A percentile compares a stretch with the other conserved stretches of the same genome.
phyloP scores from a whole-genome alignment of 2,329 filamentous ascomycete species.

The Fusarium ramigenum region DNA sequence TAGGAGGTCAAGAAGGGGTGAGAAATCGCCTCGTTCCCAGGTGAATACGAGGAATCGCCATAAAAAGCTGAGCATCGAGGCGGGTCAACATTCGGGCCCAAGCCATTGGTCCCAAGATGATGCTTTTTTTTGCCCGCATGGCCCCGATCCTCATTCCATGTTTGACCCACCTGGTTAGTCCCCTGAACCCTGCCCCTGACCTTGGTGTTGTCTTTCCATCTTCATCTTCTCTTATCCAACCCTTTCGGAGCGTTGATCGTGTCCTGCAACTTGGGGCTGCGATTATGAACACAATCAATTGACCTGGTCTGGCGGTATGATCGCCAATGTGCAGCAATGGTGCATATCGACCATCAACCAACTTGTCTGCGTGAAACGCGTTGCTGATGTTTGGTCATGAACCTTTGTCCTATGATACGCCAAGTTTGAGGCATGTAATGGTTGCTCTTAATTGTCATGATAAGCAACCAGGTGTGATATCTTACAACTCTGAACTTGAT shows the following conservation, averaged over 20 bases:
- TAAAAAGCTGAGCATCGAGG: conserved; percentile 34
- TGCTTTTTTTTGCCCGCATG: conserved; percentile 17
- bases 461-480: conserved; percentile 7
- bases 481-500: conserved; percentile 4
- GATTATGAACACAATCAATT: conserved; percentile 1
- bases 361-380: neutral
- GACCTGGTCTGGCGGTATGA: neutral
- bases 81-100: conserved; percentile 33
- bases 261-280: neutral
- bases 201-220: conserved; percentile 1
- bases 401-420: neutral
- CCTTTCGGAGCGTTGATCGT: conserved; percentile 16
- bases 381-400: neutral
- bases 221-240: conserved; percentile 27
- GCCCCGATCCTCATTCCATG: conserved; percentile 26
- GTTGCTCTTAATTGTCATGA: neutral
- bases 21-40: conserved; percentile 5
- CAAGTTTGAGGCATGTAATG: neutral
- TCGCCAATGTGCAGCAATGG: neutral
- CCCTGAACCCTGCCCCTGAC: conserved; percentile 38
- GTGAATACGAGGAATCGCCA: conserved; percentile 39
- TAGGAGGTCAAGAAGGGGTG: neutral
- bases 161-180: conserved; percentile 21
- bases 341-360: neutral
- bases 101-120: conserved; percentile 32